Conservation (phyloP, 306 rosid genomes). For the Prunus armeniaca region DNA sequence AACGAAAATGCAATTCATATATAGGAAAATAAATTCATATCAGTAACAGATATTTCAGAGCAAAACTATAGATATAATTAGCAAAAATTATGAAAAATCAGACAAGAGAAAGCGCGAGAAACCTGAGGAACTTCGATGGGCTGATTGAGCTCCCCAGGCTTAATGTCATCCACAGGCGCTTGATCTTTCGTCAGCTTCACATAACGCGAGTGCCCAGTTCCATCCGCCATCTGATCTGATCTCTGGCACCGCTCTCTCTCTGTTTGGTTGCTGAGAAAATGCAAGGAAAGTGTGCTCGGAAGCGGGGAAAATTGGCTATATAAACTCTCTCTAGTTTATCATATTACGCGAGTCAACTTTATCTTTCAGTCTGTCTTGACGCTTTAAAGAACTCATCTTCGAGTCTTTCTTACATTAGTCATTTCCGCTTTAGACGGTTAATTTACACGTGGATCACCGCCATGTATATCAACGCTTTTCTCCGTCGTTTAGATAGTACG, state of each 20-base stretch:
- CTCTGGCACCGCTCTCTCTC: conserved; percentile 3
- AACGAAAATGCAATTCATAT: background rate
- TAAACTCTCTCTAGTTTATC: too few relatives aligned
- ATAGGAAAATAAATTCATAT: background rate
- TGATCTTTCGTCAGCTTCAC: conserved; percentile 89
- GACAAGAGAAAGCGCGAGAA: background rate
- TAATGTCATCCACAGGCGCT: conserved; percentile 64
- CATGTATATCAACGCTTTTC: too few relatives aligned
- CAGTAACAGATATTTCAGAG: background rate
- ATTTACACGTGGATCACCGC: too few relatives aligned
- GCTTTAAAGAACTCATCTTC: too few relatives aligned
- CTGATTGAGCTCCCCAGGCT: conserved; percentile 96
- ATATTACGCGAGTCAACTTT: too few relatives aligned
- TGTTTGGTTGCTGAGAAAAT: conserved; percentile 18
- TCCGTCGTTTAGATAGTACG: background rate
- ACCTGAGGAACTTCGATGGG: conserved; percentile 98
- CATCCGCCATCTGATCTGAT: conserved; percentile 68
- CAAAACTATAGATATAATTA: background rate
- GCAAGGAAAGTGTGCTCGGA: background rate
- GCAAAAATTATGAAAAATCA: background rate
- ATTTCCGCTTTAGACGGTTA: too few relatives aligned
- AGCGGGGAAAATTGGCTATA: background rate
- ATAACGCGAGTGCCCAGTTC: conserved; percentile 60
- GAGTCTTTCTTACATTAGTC: too few relatives aligned
- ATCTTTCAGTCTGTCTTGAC: too few relatives aligned